These are phyloP conservation scores for Ceratobasidium sp. DNA, from an alignment of 1,284 basidiomycete species.

Conservation along the genomic window DNA sequence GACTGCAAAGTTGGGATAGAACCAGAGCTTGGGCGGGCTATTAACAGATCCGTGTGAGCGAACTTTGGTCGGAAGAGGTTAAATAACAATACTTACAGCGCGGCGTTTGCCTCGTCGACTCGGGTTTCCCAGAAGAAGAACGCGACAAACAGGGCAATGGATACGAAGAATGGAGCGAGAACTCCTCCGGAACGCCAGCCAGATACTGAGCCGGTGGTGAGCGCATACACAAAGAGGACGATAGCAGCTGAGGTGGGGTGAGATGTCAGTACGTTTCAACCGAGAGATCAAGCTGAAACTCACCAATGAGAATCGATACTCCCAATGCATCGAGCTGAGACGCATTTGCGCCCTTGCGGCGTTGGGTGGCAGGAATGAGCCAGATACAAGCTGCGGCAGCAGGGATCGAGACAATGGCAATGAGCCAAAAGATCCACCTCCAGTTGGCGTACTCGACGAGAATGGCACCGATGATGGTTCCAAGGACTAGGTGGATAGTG, in stretches of 20 bases:
- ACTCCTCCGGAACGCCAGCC: constrained; percentile 56
- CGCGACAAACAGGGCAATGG: constrained; percentile 48
- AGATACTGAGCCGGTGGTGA: constrained; percentile 55
- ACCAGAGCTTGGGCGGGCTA: constrained; percentile 54
- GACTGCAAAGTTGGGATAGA: constrained; percentile 51
- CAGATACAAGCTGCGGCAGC: constrained; percentile 50
- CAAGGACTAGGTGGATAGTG: constrained; percentile 50
- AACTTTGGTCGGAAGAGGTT: background rate
- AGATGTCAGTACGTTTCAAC: background rate
- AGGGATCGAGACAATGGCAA: constrained; percentile 51
- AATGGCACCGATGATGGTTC: constrained; percentile 49
- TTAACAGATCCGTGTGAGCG: background rate
- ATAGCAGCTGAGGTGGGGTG: constrained; percentile 45
- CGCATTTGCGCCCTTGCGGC: constrained; percentile 42
- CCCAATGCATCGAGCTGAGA: constrained; percentile 48
- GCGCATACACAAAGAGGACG: constrained; percentile 57
- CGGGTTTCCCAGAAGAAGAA: constrained; percentile 55
- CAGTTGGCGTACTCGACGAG: constrained; percentile 53
- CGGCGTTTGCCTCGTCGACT: constrained; percentile 51
- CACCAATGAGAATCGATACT: constrained; percentile 48
- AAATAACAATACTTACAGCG: constrained; percentile 50
- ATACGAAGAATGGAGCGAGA: constrained; percentile 55
- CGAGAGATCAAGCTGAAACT: constrained; percentile 1
- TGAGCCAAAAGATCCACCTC: constrained; percentile 58
- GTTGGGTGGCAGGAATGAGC: constrained; percentile 48